These are phyloP conservation scores for Udeniomyces megalosporus DNA, from an alignment of 768 basidiomycete genomes.

Conservation along the genomic window DNA sequence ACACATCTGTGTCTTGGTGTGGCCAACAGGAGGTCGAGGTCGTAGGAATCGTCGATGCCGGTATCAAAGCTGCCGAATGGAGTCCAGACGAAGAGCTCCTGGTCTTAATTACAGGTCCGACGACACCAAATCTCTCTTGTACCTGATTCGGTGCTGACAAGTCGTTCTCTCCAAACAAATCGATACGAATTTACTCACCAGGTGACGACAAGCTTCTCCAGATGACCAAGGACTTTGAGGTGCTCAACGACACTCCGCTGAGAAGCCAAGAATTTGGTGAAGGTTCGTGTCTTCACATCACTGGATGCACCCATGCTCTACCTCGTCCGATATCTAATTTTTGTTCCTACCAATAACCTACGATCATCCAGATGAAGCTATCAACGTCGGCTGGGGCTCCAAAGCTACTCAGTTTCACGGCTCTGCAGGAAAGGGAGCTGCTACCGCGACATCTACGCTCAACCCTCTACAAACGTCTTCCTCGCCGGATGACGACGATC, in stretches of 20 bases:
- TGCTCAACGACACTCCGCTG: slow-evolving; percentile 60
- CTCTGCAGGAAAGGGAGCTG: slow-evolving; percentile 72
- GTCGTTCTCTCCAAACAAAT: no score
- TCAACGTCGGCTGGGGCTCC: slow-evolving; percentile 95
- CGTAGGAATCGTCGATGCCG: slow-evolving; percentile 72
- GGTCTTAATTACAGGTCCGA: slow-evolving; percentile 57
- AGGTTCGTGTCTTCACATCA: no score
- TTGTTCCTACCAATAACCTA: no score
- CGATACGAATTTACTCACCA: slow-evolving; percentile 20
- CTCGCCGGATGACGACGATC: slow-evolving; percentile 50
- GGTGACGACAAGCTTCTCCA: slow-evolving; percentile 65
- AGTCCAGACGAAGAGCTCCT: slow-evolving; percentile 82
- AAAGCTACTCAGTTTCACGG: slow-evolving; percentile 97
- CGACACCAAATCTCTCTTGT: neutral
- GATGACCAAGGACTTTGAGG: slow-evolving; percentile 78
- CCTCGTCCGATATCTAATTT: no score
- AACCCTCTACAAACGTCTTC: slow-evolving; percentile 30
- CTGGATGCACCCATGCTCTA: no score
- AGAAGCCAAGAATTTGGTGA: slow-evolving; percentile 68
- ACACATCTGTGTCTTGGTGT: neutral
- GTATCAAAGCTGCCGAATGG: slow-evolving; percentile 70
- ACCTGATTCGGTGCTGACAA: neutral
- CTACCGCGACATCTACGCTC: slow-evolving; percentile 32
- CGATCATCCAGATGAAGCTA: slow-evolving; percentile 75
- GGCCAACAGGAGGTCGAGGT: slow-evolving; percentile 46